phyloP scores from a whole-genome alignment of 2,329 filamentous ascomycete species.

The Fusarium sp. region DNA sequence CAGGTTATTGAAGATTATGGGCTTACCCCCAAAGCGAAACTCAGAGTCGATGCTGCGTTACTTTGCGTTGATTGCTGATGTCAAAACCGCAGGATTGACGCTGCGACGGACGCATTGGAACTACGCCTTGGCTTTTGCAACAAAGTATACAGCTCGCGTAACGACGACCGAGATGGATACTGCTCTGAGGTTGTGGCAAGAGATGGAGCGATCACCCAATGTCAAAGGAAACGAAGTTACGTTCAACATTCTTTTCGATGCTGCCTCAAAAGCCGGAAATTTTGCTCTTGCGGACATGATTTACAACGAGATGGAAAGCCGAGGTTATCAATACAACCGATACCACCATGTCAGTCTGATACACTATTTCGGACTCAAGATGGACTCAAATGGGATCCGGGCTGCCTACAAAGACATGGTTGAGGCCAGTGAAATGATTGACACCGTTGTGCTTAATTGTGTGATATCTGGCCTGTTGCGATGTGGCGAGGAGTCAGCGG shows the following conservation, averaged over 20 bases:
- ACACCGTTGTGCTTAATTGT: constrained; percentile 86
- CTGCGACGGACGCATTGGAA: constrained; percentile 81
- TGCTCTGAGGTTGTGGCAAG: constrained; percentile 81
- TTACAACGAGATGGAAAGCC: constrained; percentile 78
- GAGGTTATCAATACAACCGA: constrained; percentile 75
- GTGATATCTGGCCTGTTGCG: constrained; percentile 82
- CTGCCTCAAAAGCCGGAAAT: constrained; percentile 86
- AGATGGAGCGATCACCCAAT: constrained; percentile 82
- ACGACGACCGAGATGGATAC: constrained; percentile 67
- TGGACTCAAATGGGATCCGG: constrained; percentile 78
- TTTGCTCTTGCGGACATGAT: constrained; percentile 86
- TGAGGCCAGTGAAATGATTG: constrained; percentile 85
- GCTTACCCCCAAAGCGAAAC: constrained; percentile 66
- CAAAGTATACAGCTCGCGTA: constrained; percentile 70
- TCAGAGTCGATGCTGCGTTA: constrained; percentile 79
- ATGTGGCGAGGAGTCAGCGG: constrained; percentile 78
- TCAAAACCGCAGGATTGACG: constrained; percentile 76
- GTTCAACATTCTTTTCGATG: constrained; percentile 92
- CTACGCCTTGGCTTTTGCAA: constrained; percentile 80
- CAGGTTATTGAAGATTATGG: constrained; percentile 73
- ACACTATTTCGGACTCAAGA: constrained; percentile 80
- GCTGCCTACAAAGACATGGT: constrained; percentile 85
- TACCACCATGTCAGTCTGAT: constrained; percentile 86
- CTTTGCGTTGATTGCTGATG: constrained; percentile 83
- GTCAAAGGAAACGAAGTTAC: constrained; percentile 78